Conservation (phyloP, 192 early-diverging fungal species). For the Coemansia sp. region DNA sequence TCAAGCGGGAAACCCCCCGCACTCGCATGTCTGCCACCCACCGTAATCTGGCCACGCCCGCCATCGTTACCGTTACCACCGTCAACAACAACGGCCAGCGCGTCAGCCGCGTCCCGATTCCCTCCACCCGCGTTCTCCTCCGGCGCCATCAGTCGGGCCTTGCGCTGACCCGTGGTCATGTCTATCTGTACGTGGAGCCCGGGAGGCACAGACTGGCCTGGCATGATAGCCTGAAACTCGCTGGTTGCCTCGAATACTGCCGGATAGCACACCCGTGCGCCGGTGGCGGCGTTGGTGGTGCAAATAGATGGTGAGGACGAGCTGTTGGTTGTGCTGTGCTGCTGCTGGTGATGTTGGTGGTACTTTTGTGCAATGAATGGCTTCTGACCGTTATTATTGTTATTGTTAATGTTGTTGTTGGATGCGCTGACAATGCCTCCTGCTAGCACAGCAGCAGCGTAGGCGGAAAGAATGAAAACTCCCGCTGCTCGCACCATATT, state of each 20-base stretch:
- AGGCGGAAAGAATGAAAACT: background rate
- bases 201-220: conserved; percentile 63
- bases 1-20: background rate
- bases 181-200: conserved; percentile 68
- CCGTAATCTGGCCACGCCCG: background rate
- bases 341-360: background rate
- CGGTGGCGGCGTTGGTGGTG: conserved; percentile 35
- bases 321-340: background rate
- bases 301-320: conserved; percentile 1
- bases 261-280: conserved; percentile 57
- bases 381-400: background rate
- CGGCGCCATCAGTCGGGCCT: conserved; percentile 59
- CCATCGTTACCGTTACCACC: background rate
- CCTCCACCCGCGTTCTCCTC: background rate
- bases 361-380: background rate
- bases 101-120: background rate
- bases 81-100: conserved; percentile 3
- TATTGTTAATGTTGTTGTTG: background rate
- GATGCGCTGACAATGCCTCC: background rate
- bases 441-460: conserved; percentile 9
- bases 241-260: conserved; percentile 59
- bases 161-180: conserved; percentile 58
- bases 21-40: background rate
- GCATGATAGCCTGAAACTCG: conserved; percentile 60
- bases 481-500: conserved; percentile 13